Conservation (phyloP, 2,329 filamentous ascomycete genomes). For the Pseudogymnoascus sp. region DNA sequence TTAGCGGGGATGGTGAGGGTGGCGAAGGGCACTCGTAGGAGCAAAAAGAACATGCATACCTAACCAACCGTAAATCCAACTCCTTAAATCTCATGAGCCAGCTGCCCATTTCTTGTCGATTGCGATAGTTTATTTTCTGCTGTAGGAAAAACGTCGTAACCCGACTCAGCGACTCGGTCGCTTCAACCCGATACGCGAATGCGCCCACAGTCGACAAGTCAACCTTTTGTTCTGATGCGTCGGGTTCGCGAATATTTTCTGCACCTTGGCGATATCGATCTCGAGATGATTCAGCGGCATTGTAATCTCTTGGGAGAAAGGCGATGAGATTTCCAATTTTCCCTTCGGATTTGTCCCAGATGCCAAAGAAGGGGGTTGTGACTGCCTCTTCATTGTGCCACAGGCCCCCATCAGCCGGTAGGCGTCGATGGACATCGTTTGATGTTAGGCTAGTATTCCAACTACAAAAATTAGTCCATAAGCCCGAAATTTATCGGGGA, state of each 20-base stretch:
- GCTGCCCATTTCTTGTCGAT: constrained; percentile 35
- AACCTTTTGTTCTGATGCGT: constrained; percentile 20
- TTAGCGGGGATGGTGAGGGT: background rate
- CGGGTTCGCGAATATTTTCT: constrained; percentile 16
- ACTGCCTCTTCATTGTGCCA: constrained; percentile 38
- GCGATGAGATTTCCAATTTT: constrained; percentile 36
- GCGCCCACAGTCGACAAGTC: constrained; percentile 28
- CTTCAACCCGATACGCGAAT: constrained; percentile 42
- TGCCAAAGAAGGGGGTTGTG: constrained; percentile 39
- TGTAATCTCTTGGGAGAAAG: constrained; percentile 31
- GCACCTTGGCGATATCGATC: constrained; percentile 22
- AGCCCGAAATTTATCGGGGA: background rate
- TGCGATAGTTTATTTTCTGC: constrained; percentile 35
- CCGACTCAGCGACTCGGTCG: constrained; percentile 39
- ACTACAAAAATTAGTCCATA: constrained; percentile 21
- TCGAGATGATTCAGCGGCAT: constrained; percentile 17
- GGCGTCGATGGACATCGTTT: constrained; percentile 30
- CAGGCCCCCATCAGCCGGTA: constrained; percentile 37
- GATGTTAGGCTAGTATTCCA: constrained; percentile 35
- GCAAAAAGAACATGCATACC: constrained; percentile 24
- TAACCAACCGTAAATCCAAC: constrained; percentile 39
- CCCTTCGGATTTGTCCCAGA: constrained; percentile 38
- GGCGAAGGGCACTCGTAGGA: background rate
- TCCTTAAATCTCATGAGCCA: constrained; percentile 43
- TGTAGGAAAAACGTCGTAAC: constrained; percentile 41